phyloP scores from a whole-genome alignment of 148 eudicot genomes.

The Rhododendron williamsianum region DNA sequence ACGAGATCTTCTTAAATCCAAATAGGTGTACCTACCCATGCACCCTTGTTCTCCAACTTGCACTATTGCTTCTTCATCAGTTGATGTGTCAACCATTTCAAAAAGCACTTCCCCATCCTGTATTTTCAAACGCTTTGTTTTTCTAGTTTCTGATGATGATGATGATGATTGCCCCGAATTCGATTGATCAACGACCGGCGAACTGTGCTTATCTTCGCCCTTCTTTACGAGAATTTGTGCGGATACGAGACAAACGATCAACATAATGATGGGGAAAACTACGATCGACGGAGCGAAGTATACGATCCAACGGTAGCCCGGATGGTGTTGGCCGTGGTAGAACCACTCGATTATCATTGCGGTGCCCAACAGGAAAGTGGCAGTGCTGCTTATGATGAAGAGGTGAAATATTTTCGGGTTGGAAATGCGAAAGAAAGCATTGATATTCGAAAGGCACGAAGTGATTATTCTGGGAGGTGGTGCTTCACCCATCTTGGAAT shows the following conservation, averaged over 20 bases:
- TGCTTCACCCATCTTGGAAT: background rate
- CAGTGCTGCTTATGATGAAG: slow-evolving; percentile 7
- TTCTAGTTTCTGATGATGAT: background rate
- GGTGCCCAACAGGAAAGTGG: slow-evolving; percentile 5
- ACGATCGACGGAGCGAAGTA: background rate
- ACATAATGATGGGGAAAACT: background rate
- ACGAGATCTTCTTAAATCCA: background rate
- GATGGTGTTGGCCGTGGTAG: background rate
- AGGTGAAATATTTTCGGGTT: slow-evolving; percentile 7
- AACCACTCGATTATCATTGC: slow-evolving; percentile 4
- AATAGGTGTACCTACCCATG: background rate
- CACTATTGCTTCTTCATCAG: background rate
- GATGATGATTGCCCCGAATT: background rate
- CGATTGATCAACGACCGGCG: background rate
- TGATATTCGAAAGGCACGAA: background rate
- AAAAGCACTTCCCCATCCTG: background rate
- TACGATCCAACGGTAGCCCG: background rate
- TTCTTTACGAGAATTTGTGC: background rate
- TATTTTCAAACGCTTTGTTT: background rate
- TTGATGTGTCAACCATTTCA: background rate
- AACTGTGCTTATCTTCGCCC: background rate
- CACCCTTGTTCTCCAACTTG: background rate
- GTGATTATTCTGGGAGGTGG: background rate
- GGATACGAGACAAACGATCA: background rate
- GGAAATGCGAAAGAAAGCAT: background rate